phyloP scores from a whole-genome alignment of 116 monocot species.

The Papilionanthe hybrid region DNA sequence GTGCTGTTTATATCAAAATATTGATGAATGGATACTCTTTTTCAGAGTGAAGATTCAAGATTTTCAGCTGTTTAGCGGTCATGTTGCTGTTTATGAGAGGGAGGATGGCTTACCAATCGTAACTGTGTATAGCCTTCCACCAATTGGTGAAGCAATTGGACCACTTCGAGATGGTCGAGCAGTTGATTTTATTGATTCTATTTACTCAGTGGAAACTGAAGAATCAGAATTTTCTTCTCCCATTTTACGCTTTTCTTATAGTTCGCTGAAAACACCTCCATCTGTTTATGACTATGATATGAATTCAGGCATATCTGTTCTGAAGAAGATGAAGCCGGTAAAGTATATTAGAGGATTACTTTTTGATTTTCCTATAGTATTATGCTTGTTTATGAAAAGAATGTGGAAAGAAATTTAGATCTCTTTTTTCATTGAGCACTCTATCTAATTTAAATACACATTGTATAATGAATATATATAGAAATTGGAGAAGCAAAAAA shows the following conservation, averaged over 20 bases:
- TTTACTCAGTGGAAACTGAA: conserved; percentile 57
- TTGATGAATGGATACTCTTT: conserved; percentile 5
- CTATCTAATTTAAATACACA: too few relatives aligned
- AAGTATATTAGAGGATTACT: neutral
- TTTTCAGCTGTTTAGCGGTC: conserved; percentile 65
- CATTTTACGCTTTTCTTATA: conserved; percentile 82
- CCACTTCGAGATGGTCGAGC: conserved; percentile 43
- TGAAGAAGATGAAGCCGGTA: conserved; percentile 88
- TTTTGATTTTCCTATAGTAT: neutral
- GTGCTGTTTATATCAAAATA: neutral
- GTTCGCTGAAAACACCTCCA: conserved; percentile 84
- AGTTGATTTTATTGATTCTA: conserved; percentile 78
- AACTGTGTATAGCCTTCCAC: conserved; percentile 69
- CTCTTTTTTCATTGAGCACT: too few relatives aligned
- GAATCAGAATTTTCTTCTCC: conserved; percentile 67
- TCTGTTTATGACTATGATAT: conserved; percentile 91
- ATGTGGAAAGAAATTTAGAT: too few relatives aligned
- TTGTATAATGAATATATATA: too few relatives aligned
- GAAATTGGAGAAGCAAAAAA: too few relatives aligned
- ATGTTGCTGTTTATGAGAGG: conserved; percentile 81
- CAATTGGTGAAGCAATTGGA: conserved; percentile 53
- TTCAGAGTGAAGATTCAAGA: conserved; percentile 89
- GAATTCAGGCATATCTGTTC: conserved; percentile 63
- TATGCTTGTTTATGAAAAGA: neutral
- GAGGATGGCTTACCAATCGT: conserved; percentile 81